Evolutionary conservation across 2,329 filamentous ascomycete species (phyloP), one percentile per base, ranked within the genome.

Genomic region (Aspergillus pseudoviridinutans): DNA sequence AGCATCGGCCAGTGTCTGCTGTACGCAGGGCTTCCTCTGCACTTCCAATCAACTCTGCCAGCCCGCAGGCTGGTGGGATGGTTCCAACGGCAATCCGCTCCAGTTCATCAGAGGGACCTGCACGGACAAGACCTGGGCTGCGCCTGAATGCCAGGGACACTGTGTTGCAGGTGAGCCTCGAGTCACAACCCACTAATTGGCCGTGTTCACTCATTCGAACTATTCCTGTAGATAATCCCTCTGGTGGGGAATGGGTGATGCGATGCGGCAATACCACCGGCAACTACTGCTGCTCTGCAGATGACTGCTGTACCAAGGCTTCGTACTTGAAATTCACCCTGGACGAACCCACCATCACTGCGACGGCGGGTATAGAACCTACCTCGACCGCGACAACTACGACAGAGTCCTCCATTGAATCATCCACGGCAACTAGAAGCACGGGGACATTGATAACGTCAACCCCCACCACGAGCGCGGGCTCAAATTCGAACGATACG

Each of bases 71-170:
- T 51, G 54, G 49, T 56, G 54, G 50, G 25, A 41, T 41, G 50
- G 54, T 17, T 29, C 44, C 7, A n/a, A 22, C 22, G 54, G 54
- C 20, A 53, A 52, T 41, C 41, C 38, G 9, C 49, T 56, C 12
- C 49, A 53, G 29, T 53, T 56, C 38, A 52, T 56, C 38, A 51
- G 50, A 38, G 54, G 54, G 8, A 52, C 49, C 20, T 56, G 54
- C 35, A 52, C 54, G 12, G 54, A 56, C 22, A 49, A 52, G 41
- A 52, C 50, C 28, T 56, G 54, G 54, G 41, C 28, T 35, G 35
- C 50, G 42, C 24, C 54, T 4, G 50, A 49, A 32, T 56, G 54
- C 49, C 41, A 24, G 32, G 42, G 41, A n/a, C 42, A 52, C 49
- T 53, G 50, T 49, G 50, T 53, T 53, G 25, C 50, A 12, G 54